These are phyloP conservation scores for Kitagawia praeruptora DNA, from an alignment of 129 eudicot genomes.

Conservation along the genomic window DNA sequence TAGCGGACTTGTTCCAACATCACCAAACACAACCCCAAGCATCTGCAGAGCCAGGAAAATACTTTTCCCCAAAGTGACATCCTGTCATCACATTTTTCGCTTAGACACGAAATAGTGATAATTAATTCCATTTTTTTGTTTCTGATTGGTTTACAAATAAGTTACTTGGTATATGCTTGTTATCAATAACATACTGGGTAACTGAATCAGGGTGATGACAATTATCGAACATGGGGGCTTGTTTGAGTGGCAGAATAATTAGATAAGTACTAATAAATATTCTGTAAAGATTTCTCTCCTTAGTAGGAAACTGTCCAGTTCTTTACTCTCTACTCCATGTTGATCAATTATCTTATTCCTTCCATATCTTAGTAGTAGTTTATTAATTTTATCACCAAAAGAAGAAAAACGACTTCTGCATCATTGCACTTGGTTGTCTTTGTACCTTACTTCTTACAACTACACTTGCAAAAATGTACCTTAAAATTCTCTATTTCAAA, in stretches of 20 bases:
- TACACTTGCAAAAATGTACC: background rate
- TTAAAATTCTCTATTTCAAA: background rate
- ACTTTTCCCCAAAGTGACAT: conserved; percentile 11
- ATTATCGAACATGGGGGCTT: background rate
- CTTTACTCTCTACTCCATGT: background rate
- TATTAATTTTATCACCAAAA: background rate
- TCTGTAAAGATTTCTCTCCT: background rate
- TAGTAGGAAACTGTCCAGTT: background rate
- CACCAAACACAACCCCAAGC: conserved; percentile 97
- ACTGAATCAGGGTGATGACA: background rate
- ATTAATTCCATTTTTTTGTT: background rate
- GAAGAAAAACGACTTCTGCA: background rate
- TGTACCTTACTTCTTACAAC: background rate
- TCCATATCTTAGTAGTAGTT: background rate
- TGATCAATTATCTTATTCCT: background rate
- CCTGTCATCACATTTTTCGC: conserved; percentile 6
- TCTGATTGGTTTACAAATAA: background rate
- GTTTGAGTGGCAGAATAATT: background rate
- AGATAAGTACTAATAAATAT: background rate
- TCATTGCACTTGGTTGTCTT: background rate
- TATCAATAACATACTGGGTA: background rate
- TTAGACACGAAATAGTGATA: background rate
- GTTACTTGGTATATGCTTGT: background rate
- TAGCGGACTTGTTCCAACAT: conserved; percentile 90
- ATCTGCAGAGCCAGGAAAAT: conserved; percentile 55